Evolutionary conservation across 768 basidiomycete genomes (phyloP).

Genomic region (Auricularia heimuer): DNA sequence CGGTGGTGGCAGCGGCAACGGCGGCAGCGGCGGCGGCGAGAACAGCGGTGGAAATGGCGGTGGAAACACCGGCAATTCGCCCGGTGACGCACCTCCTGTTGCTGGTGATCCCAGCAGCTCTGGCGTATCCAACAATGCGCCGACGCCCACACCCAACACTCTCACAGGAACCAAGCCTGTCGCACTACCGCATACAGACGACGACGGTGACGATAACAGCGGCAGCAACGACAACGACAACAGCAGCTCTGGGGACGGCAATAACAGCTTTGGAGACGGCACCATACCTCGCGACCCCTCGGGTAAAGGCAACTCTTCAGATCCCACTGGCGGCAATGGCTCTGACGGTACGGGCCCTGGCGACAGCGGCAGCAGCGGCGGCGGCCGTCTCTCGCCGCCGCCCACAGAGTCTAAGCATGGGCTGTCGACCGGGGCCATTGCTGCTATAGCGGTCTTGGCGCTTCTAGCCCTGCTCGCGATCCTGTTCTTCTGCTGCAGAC

Average conservation of each 20-base stretch:
- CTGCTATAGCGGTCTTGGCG: not conserved
- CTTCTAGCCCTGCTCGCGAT: not conserved
- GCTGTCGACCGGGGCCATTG: not conserved
- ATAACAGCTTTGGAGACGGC: not conserved
- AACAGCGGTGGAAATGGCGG: no score
- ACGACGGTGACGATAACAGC: not conserved
- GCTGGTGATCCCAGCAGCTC: not conserved
- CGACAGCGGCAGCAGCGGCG: not conserved
- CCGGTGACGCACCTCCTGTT: not conserved
- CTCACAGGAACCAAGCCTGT: not conserved
- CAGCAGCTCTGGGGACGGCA: not conserved
- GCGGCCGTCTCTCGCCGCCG: not conserved
- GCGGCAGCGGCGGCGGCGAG: no score
- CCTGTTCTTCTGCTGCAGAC: not conserved
- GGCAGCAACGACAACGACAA: not conserved
- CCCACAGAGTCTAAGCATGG: not conserved
- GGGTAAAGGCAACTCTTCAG: not conserved
- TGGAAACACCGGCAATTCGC: no score
- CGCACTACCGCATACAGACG: not conserved
- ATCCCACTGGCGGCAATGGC: not conserved
- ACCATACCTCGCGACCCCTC: not conserved
- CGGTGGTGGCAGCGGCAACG: no score
- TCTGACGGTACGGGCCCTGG: not conserved
- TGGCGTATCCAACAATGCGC: not conserved
- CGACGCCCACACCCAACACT: not conserved